Conservation (phyloP, 176 grass and related monocot species). For the Triticum turgidum region DNA sequence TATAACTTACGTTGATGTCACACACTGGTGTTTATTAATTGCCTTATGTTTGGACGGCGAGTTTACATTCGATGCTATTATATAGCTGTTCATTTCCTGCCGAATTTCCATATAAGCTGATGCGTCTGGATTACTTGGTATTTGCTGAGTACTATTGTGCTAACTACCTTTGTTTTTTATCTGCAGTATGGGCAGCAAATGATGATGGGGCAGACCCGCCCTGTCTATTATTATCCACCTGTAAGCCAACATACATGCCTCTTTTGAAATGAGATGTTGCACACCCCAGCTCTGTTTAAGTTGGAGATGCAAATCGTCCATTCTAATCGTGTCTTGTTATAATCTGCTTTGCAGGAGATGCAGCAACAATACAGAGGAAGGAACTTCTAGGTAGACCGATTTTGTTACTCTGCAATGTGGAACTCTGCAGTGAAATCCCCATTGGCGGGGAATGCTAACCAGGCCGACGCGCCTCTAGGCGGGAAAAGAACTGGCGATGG, state of each 20-base stretch:
- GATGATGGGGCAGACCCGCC: slow-evolving; percentile 56
- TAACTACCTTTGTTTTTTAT: not conserved
- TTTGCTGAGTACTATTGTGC: not conserved
- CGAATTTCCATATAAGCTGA: too few relatives aligned
- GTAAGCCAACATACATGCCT: slow-evolving; percentile 33
- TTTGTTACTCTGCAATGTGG: slow-evolving; percentile 24
- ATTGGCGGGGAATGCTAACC: slow-evolving; percentile 22
- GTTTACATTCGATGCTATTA: not conserved
- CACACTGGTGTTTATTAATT: not conserved
- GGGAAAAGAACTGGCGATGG: slow-evolving; percentile 20
- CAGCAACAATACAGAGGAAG: slow-evolving; percentile 58
- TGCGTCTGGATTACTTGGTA: not conserved
- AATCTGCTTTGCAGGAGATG: slow-evolving; percentile 40
- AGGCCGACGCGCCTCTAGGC: slow-evolving; percentile 11
- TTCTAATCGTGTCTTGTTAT: not conserved
- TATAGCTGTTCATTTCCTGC: not conserved
- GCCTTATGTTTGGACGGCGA: not conserved
- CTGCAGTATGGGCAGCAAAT: slow-evolving; percentile 78
- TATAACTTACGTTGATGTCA: not conserved
- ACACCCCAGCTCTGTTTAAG: not conserved
- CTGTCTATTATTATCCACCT: slow-evolving; percentile 64
- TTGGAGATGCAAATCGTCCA: not conserved
- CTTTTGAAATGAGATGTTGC: not conserved
- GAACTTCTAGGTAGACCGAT: slow-evolving; percentile 46
- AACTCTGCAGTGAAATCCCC: not conserved